Evolutionary conservation across 148 eudicot genomes (phyloP).

Genomic region (Rhododendron kiyosumense): DNA sequence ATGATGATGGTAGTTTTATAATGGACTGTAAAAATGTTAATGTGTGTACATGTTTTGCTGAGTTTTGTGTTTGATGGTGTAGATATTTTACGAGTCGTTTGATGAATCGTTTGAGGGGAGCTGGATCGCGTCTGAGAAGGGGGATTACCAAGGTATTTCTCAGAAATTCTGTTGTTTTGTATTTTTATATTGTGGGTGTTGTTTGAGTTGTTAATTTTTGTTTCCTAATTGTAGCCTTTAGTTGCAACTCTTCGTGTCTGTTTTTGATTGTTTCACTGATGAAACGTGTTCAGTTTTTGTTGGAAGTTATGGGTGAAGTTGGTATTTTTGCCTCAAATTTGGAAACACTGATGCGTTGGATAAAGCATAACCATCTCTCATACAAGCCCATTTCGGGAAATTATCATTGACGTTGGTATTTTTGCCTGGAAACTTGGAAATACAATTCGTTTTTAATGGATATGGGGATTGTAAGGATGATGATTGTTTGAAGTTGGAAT

Average conservation of each 20-base stretch:
- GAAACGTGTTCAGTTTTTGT: neutral
- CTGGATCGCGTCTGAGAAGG: constrained; percentile 82
- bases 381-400: neutral
- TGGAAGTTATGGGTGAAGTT: too few relatives aligned
- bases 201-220: neutral
- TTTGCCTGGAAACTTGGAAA: neutral
- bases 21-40: neutral
- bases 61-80: constrained; percentile 5
- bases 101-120: constrained; percentile 74
- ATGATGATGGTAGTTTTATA: neutral
- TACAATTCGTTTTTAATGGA: neutral
- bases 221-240: neutral
- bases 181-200: neutral
- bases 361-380: neutral
- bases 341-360: neutral
- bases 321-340: neutral
- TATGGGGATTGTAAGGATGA: too few relatives aligned
- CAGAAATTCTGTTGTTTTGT: neutral
- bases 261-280: neutral
- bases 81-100: constrained; percentile 77
- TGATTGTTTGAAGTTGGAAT: neutral
- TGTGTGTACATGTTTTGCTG: neutral
- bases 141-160: constrained; percentile 60
- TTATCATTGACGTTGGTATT: too few relatives aligned
- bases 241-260: neutral